Evolutionary conservation across 768 basidiomycete species (phyloP), one percentile per base, ranked within the genome.

Genomic region (Amanita pseudoporphyria): DNA sequence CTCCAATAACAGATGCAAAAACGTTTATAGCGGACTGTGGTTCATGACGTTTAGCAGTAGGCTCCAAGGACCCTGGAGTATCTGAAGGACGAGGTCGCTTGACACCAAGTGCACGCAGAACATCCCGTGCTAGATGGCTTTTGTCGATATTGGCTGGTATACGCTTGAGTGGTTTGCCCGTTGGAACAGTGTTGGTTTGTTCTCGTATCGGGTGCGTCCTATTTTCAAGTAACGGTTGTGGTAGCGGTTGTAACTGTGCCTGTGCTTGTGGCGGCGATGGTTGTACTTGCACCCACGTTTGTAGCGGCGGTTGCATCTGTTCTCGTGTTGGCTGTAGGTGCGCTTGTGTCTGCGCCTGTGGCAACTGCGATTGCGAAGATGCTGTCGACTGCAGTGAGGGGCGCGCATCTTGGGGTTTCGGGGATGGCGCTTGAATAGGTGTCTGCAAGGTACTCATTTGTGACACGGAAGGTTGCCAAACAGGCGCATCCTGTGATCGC

Each of bases 121-220:
- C 65, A 59, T 82, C 79, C 38, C 66, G 71, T 2, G 82, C 81
- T 22, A 84, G 67, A 37, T 67, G 68, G 40, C 62, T 71, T 18
- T 32, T 50, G 43, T 50, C 41, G 12, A 40, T 40, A 21, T 50
- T 40, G 3, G 39, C 49, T 14, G 49, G 49, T n/a, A 19, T 24
- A 26, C 49, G 49, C 18, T 45, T 32, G 10, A 30, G 14, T 16
- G 30, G 31, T 12, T 28, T 13, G 43, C 21, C 43, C 5, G 43
- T 12, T 6, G 9, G 9, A 4, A 12, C 18, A 14, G 28, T 28
- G 19, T 3, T 7, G 18, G 45, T 13, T 9, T 6, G 3, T 33
- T 19, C 14, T 33, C 10, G 43, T 9, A 3, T 26, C 3, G 43
- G 10, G 14, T n/a, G n/a, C n/a, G n/a, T n/a, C n/a, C n/a, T 36